Conservation (phyloP, 139 green algal species). For the Volvox africanus region DNA sequence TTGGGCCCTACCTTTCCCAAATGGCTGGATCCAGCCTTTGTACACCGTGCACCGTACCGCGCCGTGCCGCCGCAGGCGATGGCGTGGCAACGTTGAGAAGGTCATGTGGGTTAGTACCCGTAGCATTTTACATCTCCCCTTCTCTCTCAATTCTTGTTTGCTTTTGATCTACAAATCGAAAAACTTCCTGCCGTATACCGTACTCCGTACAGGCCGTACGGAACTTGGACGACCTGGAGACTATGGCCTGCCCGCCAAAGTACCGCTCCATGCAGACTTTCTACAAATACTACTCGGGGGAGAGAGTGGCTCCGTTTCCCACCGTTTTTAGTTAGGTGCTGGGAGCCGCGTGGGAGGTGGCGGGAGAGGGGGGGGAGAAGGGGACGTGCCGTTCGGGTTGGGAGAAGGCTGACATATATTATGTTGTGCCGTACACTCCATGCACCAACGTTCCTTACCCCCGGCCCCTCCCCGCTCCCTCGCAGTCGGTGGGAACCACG, state of each 20-base stretch:
- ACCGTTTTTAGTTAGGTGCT: conserved; percentile 92
- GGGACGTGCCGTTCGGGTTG: background rate
- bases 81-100: no score
- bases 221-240: conserved; percentile 96
- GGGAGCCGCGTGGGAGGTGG: background rate
- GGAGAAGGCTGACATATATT: background rate
- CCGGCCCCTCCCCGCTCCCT: background rate
- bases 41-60: no score
- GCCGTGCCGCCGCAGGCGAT: no score
- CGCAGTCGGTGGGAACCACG: conserved; percentile 98
- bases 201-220: conserved; percentile 85
- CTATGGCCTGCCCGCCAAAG: conserved; percentile 93
- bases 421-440: background rate
- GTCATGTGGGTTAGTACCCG: no score
- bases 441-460: background rate
- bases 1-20: no score
- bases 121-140: no score
- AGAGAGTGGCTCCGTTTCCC: conserved; percentile 82
- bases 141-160: no score
- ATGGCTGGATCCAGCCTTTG: no score
- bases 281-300: conserved; percentile 96
- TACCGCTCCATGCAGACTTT: conserved; percentile 93
- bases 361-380: background rate
- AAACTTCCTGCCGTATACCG: background rate
- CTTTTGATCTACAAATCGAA: no score